These are phyloP conservation scores for Beauveria sp. DNA, from an alignment of 2,329 filamentous ascomycete species.

Conservation along the genomic window DNA sequence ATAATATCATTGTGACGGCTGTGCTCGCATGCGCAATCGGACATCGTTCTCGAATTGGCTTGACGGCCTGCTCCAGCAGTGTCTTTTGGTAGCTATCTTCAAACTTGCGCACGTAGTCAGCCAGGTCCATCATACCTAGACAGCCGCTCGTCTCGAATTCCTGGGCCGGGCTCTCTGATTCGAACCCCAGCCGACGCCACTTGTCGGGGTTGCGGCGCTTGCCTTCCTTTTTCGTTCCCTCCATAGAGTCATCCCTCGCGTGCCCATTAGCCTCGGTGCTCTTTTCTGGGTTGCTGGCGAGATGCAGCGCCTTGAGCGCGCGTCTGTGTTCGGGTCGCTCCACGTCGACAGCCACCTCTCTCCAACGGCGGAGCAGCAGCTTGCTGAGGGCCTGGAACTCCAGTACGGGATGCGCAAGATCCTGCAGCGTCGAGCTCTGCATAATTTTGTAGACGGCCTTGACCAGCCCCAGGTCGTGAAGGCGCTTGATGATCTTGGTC, in stretches of 20 bases:
- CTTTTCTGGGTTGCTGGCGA: conserved; percentile 67
- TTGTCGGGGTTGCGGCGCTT: conserved; percentile 79
- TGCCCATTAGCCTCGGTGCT: conserved; percentile 27
- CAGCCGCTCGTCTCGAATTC: conserved; percentile 86
- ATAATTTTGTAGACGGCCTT: conserved; percentile 87
- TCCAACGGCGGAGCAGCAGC: conserved; percentile 79
- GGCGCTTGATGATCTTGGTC: conserved; percentile 87
- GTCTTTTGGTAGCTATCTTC: conserved; percentile 91
- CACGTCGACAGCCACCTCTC: conserved; percentile 73
- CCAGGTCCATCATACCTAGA: conserved; percentile 94
- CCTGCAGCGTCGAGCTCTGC: conserved; percentile 87
- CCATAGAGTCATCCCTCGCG: conserved; percentile 28
- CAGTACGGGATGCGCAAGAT: conserved; percentile 79
- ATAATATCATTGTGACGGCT: conserved; percentile 78
- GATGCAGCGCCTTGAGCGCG: conserved; percentile 76
- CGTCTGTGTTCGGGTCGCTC: conserved; percentile 83
- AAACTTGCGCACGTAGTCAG: conserved; percentile 86
- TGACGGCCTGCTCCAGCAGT: conserved; percentile 77
- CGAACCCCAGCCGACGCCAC: conserved; percentile 87
- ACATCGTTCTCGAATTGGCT: conserved; percentile 64
- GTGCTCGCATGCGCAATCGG: conserved; percentile 82
- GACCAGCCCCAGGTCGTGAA: conserved; percentile 90
- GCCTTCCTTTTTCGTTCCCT: conserved; percentile 50
- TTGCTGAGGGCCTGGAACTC: conserved; percentile 94
- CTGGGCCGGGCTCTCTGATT: conserved; percentile 75